Conservation (phyloP, 2,329 filamentous ascomycete genomes). For the Diaporthe vexans region DNA sequence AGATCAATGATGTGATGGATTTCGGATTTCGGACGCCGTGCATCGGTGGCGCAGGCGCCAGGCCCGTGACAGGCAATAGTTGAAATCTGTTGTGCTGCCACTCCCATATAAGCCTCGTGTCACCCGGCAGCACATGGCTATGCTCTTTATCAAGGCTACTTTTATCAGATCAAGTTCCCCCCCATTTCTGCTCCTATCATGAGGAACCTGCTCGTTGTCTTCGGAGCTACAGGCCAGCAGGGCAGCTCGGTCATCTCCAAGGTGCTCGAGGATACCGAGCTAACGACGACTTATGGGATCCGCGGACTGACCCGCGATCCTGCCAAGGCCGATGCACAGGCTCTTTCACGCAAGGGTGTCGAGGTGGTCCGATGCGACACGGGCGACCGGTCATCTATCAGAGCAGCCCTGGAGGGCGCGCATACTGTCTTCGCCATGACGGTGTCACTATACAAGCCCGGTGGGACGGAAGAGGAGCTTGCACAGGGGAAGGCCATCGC, state of each 20-base stretch:
- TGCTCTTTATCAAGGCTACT: neutral
- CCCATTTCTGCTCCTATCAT: neutral
- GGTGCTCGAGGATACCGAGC: slow-evolving; percentile 18
- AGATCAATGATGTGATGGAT: no score
- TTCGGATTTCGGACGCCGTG: slow-evolving; percentile 6
- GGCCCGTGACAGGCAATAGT: neutral
- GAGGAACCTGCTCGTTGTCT: slow-evolving; percentile 7
- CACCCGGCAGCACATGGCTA: neutral
- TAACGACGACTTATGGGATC: slow-evolving; percentile 2
- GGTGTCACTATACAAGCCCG: slow-evolving; percentile 53
- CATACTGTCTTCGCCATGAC: slow-evolving; percentile 56
- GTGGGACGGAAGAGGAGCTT: slow-evolving; percentile 52
- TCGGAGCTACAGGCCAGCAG: slow-evolving; percentile 34
- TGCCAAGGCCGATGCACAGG: slow-evolving; percentile 4
- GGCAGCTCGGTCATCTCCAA: slow-evolving; percentile 27
- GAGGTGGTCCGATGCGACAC: slow-evolving; percentile 16
- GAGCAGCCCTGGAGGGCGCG: slow-evolving; percentile 47
- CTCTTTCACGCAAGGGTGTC: neutral
- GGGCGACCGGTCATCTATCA: slow-evolving; percentile 8
- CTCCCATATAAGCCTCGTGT: neutral
- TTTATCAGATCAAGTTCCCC: neutral
- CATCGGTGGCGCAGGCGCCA: no score
- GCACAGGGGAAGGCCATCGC: slow-evolving; percentile 61
- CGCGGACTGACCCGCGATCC: slow-evolving; percentile 16
- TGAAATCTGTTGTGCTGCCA: neutral